phyloP scores from a whole-genome alignment of 176 grass and related monocot genomes.

The Tillandsia leiboldiana region DNA sequence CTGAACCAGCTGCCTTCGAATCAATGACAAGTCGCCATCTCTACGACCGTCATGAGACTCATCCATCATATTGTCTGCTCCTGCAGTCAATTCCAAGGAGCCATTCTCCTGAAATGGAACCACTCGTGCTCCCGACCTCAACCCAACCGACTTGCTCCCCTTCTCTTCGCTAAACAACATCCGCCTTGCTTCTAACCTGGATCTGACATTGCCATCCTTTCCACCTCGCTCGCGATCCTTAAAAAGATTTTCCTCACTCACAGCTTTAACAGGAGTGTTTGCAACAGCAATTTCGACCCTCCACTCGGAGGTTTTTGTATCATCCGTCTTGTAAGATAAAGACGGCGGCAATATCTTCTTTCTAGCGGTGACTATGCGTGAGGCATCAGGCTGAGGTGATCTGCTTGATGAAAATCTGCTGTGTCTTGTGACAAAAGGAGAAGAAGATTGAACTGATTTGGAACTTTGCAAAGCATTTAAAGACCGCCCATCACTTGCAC shows the following conservation, averaged over 20 bases:
- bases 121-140: constrained; percentile 60
- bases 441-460: constrained; percentile 17
- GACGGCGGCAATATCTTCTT: constrained; percentile 33
- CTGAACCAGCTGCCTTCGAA: constrained; percentile 86
- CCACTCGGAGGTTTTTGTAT: constrained; percentile 28
- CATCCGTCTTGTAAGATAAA: constrained; percentile 3
- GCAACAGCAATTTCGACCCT: constrained; percentile 28
- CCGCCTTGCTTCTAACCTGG: constrained; percentile 52
- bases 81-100: constrained; percentile 26
- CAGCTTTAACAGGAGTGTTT: constrained; percentile 47
- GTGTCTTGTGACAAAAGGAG: constrained; percentile 34
- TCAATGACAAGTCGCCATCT: constrained; percentile 59
- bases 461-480: constrained; percentile 28
- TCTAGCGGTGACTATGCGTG: constrained; percentile 19
- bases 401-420: constrained; percentile 32
- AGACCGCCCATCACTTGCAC: constrained; percentile 34
- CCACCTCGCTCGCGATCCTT: constrained; percentile 14
- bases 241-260: constrained; percentile 44
- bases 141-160: constrained; percentile 35
- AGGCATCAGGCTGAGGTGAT: constrained; percentile 29
- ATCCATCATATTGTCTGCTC: constrained; percentile 28
- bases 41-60: constrained; percentile 40
- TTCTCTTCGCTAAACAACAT: constrained; percentile 59
- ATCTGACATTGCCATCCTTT: constrained; percentile 34
- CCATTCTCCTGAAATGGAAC: constrained; percentile 50